Evolutionary conservation across 2,329 filamentous ascomycete species (phyloP).

Genomic region (Epicoccum nigrum): DNA sequence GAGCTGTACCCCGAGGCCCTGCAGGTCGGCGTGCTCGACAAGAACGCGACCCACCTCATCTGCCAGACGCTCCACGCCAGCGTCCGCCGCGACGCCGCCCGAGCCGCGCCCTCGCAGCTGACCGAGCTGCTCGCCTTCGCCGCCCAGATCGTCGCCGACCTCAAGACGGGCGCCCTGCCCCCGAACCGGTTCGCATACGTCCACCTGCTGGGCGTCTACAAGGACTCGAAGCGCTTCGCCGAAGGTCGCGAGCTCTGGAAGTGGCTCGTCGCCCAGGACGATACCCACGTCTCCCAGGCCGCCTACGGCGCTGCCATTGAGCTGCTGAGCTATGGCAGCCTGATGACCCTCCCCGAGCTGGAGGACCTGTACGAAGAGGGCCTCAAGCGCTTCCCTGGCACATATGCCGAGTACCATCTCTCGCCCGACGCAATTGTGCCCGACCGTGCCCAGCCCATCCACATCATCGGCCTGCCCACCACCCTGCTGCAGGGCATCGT

Average conservation of each 20-base stretch:
- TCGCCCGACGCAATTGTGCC: slow-evolving; percentile 54
- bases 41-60: slow-evolving; percentile 39
- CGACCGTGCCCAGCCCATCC: slow-evolving; percentile 46
- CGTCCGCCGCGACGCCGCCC: slow-evolving; percentile 31
- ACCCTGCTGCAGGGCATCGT: slow-evolving; percentile 56
- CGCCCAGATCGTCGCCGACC: slow-evolving; percentile 56
- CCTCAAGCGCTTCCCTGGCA: slow-evolving; percentile 55
- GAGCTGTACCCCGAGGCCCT: slow-evolving; percentile 36
- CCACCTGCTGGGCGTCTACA: slow-evolving; percentile 56
- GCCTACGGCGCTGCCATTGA: slow-evolving; percentile 60
- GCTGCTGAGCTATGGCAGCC: slow-evolving; percentile 51
- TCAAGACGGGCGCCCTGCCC: slow-evolving; percentile 43
- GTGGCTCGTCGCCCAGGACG: slow-evolving; percentile 54
- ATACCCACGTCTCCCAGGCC: slow-evolving; percentile 48
- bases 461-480: slow-evolving; percentile 48
- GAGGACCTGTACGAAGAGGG: slow-evolving; percentile 55
- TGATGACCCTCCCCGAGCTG: slow-evolving; percentile 48
- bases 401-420: slow-evolving; percentile 55
- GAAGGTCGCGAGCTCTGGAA: slow-evolving; percentile 54
- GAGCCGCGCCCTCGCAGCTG: slow-evolving; percentile 4
- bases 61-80: slow-evolving; percentile 46
- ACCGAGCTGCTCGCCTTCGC: slow-evolving; percentile 38
- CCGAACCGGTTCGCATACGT: slow-evolving; percentile 50
- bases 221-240: slow-evolving; percentile 51
- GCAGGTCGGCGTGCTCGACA: slow-evolving; percentile 16